A percentile compares a stretch with the other conserved stretches of the same genome.
These are phyloP conservation scores for Erodium moschatum DNA, from an alignment of 441 rosid species.

Conservation along the genomic window DNA sequence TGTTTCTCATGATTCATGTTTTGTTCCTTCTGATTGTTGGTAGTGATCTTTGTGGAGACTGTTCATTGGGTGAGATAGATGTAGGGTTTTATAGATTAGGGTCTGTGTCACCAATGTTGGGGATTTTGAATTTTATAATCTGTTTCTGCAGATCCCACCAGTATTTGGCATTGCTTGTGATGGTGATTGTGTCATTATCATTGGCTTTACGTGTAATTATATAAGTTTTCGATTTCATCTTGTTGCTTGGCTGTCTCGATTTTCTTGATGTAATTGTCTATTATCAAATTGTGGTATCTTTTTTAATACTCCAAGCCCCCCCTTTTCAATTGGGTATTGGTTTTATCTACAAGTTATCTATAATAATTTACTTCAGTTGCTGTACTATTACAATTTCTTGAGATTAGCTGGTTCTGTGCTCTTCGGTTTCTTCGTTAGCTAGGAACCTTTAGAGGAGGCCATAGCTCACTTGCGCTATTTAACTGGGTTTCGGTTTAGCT, in stretches of 20 bases:
- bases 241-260: neutral
- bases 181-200: neutral
- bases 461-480: neutral
- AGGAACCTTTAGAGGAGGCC: constrained; percentile 8
- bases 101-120: neutral
- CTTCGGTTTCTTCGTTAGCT: constrained; percentile 19
- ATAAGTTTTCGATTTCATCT: neutral
- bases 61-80: neutral
- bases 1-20: neutral
- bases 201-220: neutral
- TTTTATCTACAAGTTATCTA: constrained; percentile 1
- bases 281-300: neutral
- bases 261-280: neutral
- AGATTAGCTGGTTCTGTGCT: constrained; percentile 15
- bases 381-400: neutral
- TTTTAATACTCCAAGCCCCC: neutral
- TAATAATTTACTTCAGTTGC: neutral
- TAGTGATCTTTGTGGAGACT: neutral
- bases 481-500: constrained; percentile 10
- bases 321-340: neutral
- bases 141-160: neutral
- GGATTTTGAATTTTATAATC: neutral
- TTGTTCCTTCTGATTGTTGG: neutral
- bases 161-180: neutral
- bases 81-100: constrained; percentile 4